These are phyloP conservation scores for Collybia mongolica DNA, from an alignment of 768 basidiomycete species.

Conservation along the genomic window DNA sequence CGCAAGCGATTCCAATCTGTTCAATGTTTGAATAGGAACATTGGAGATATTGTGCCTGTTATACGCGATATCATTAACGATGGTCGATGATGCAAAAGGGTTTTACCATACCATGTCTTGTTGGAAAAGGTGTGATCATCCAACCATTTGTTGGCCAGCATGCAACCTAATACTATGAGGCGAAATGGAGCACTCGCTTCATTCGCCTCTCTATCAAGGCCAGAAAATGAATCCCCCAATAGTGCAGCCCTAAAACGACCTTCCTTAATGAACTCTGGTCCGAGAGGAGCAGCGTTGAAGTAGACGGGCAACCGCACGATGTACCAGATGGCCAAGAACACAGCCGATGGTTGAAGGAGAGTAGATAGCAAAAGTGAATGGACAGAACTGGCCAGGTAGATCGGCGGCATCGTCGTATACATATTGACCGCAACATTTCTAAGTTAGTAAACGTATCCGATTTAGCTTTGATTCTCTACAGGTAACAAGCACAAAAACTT, in stretches of 20 bases:
- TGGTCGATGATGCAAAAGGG: not conserved
- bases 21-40: conserved; percentile 67
- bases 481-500: conserved; percentile 26
- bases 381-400: conserved; percentile 55
- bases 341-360: conserved; percentile 77
- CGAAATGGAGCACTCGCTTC: conserved; percentile 70
- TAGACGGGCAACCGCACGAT: conserved; percentile 74
- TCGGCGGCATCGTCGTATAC: conserved; percentile 48
- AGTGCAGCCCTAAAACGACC: conserved; percentile 62
- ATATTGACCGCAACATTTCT: conserved; percentile 31
- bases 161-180: conserved; percentile 74
- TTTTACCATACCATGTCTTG: conserved; percentile 71
- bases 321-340: conserved; percentile 80
- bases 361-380: conserved; percentile 78
- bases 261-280: conserved; percentile 56
- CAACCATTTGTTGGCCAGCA: conserved; percentile 88
- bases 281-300: conserved; percentile 51
- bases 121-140: conserved; percentile 89
- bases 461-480: conserved; percentile 7
- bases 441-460: conserved; percentile 1
- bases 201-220: conserved; percentile 44
- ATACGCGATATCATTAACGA: conserved; percentile 5
- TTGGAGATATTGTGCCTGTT: conserved; percentile 79
- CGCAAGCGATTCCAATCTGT: conserved; percentile 68
- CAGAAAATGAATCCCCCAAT: conserved; percentile 45